Evolutionary conservation across 345 rosid genomes (phyloP).

Genomic region (Euphorbia peplus): DNA sequence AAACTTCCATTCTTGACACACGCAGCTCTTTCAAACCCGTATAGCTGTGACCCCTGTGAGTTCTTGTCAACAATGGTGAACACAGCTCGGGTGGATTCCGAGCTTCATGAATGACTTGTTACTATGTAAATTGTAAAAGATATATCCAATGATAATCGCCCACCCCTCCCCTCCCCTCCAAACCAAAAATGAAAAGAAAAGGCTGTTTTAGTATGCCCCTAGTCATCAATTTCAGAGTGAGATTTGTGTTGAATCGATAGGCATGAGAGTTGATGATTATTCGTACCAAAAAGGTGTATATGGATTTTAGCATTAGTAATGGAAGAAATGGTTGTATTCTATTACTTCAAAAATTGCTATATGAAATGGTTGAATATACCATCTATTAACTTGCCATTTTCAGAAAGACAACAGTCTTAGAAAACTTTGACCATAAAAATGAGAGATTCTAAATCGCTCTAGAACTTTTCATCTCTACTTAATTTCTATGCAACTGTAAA

Average conservation of each 20-base stretch:
- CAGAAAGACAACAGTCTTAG: too few relatives aligned
- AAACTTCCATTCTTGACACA: conserved; percentile 93
- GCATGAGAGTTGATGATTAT: neutral
- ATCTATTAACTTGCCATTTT: neutral
- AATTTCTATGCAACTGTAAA: too few relatives aligned
- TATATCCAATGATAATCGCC: neutral
- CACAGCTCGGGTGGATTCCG: conserved; percentile 72
- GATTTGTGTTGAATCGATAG: neutral
- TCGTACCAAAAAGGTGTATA: neutral
- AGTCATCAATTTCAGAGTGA: neutral
- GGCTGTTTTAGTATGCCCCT: neutral
- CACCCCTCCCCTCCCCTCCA: too few relatives aligned
- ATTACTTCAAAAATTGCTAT: neutral
- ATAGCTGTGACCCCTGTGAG: conserved; percentile 47
- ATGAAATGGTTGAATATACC: neutral
- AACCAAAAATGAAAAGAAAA: neutral
- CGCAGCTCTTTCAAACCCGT: conserved; percentile 65
- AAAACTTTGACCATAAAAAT: too few relatives aligned
- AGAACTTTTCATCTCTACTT: too few relatives aligned
- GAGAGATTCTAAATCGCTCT: too few relatives aligned
- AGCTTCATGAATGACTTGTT: conserved; percentile 47
- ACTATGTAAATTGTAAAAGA: conserved; percentile 20
- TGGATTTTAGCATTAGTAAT: neutral
- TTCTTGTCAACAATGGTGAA: conserved; percentile 71
- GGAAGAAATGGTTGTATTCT: neutral